Base-by-base conservation (phyloP, 805 yeast genomes). In the Pichia nakasei region DNA sequence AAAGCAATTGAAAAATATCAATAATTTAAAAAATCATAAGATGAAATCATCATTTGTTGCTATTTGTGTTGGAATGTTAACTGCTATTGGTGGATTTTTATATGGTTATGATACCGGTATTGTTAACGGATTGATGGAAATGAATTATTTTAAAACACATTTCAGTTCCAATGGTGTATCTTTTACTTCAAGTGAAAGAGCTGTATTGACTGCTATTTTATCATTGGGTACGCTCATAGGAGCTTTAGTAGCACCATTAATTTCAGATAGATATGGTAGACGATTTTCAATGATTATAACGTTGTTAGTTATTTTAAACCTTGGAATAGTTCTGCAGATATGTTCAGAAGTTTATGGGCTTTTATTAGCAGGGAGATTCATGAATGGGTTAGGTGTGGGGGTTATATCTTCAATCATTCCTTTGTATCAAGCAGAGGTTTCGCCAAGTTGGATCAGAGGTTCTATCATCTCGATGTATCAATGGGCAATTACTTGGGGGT, bases 401-500 rank as follows among this genome's bases (percentile, higher is more conserved):
- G 68, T 82, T n/a, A 69, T 84, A 21, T 82, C 89, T 3, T 93
- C 93, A 15, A 83, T 81, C 37, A 87, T 83, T 2, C 94, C 94
- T 1, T 63, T 83, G 38, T 85, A 83, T 55, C 94, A 85, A 62
- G 86, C 93, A 17, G 94, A 85, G 59, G 81, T 88, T 0, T 80
- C 91, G 0, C 88, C 87, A 1, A 82, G 80, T 58, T 76, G 80
- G 73, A 76, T 82, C 37, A 73, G 94, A 69, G 93, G 94, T 51
- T 80, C 89, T 2, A 76, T 84, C 58, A 85, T 83, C 45, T 83
- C 82, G 42, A 75, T 85, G 1, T 85, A 84, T 60, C 94, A 85
- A 61, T 86, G 94, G 91, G 93, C 94, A 12, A 82, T 86, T 47
- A 85, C 94, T 0, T 84, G 93, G 93, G 94, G 94, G 0, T 64